Evolutionary conservation across 164 flowering plant species (phyloP).

Genomic region (Pachysandra terminalis): DNA sequence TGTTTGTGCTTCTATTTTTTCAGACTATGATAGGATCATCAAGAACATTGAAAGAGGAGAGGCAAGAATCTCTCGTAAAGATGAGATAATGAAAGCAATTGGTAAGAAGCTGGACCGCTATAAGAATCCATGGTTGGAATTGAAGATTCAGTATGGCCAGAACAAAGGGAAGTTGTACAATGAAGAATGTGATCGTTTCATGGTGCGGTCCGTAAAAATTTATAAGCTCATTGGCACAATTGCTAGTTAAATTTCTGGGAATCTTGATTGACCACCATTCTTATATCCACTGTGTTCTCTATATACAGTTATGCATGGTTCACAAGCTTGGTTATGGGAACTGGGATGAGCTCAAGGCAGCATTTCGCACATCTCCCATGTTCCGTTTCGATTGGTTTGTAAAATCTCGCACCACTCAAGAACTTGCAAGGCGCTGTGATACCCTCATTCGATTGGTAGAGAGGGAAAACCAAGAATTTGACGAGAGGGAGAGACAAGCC

Average conservation of each 20-base stretch:
- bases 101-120: conserved; percentile 99
- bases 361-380: conserved; percentile 88
- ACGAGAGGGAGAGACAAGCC: conserved; percentile 96
- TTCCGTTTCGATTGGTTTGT: conserved; percentile 99
- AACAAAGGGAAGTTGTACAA: conserved; percentile 98
- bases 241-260: neutral
- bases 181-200: conserved; percentile 99
- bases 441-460: conserved; percentile 89
- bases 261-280: neutral
- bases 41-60: conserved; percentile 98
- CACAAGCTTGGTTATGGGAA: conserved; percentile 99
- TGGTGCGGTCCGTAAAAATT: conserved; percentile 45
- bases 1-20: neutral
- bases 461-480: conserved; percentile 94
- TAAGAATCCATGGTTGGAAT: conserved; percentile 98
- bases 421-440: conserved; percentile 97
- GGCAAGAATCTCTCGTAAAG: conserved; percentile 90
- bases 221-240: neutral
- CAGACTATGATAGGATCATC: conserved; percentile 95
- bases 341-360: conserved; percentile 99
- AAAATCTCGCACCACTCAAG: conserved; percentile 97
- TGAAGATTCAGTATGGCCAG: conserved; percentile 98
- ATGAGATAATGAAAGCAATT: conserved; percentile 99
- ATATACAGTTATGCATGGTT: conserved; percentile 92
- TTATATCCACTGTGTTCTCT: neutral